Evolutionary conservation across 2,329 filamentous ascomycete genomes (phyloP).

Genomic region (Pseudocercospora musae): DNA sequence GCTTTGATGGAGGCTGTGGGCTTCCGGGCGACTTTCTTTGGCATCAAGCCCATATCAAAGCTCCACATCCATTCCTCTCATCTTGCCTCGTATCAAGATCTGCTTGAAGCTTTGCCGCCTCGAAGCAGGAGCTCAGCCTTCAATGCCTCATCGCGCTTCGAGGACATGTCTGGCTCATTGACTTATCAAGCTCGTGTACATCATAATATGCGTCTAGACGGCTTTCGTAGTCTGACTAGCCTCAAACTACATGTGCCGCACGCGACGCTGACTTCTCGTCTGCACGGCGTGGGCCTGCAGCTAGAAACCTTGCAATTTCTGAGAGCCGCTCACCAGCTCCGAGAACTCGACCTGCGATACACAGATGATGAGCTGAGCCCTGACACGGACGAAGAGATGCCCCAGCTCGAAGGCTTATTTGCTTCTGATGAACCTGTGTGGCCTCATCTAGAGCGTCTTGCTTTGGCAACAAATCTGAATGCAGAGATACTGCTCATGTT

Average conservation of each 20-base stretch:
- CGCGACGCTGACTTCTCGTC: constrained; percentile 8
- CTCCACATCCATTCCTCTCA: constrained; percentile 17
- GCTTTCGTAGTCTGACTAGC: constrained; percentile 12
- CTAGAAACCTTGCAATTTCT: constrained; percentile 18
- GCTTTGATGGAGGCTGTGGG: constrained; percentile 20
- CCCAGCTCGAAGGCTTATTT: constrained; percentile 13
- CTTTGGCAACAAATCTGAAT: constrained; percentile 17
- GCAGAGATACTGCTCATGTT: constrained; percentile 21
- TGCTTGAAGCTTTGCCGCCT: not conserved
- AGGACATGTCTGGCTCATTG: no score
- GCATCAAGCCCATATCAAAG: constrained; percentile 12
- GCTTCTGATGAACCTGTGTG: constrained; percentile 14
- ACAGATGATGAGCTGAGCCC: constrained; percentile 19
- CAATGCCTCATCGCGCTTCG: not conserved
- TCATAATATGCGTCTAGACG: constrained; percentile 9
- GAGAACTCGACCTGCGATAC: constrained; percentile 18
- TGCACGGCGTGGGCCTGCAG: not conserved
- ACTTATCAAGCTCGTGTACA: not conserved
- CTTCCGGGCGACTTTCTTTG: constrained; percentile 16
- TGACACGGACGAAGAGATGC: constrained; percentile 11
- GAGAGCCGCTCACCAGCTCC: constrained; percentile 4
- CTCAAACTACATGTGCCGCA: constrained; percentile 16
- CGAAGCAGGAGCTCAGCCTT: not conserved
- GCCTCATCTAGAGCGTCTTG: constrained; percentile 15
- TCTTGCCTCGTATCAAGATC: constrained; percentile 8